Evolutionary conservation across 2,329 filamentous ascomycete genomes (phyloP), one percentile per base, ranked within the genome.

Genomic region (Ophiocordyceps unilateralis): DNA sequence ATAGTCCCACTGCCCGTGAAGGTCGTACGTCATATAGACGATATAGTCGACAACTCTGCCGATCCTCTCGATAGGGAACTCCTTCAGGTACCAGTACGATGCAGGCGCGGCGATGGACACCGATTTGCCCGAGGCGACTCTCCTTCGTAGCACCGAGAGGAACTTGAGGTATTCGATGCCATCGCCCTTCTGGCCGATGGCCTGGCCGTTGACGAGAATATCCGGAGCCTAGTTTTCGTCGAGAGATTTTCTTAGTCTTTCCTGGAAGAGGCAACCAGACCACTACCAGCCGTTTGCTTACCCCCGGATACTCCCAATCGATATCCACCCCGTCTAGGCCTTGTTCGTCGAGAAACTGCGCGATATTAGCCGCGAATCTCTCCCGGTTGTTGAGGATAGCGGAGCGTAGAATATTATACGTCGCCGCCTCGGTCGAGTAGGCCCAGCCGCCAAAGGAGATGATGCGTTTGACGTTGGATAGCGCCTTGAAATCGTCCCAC

Each of bases 271-370:
- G n/a, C n/a, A n/a, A n/a, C n/a, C n/a, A n/a, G n/a, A n/a, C n/a
- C n/a, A n/a, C n/a, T n/a, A n/a, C n/a, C n/a, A n/a, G n/a, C n/a
- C n/a, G n/a, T n/a, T n/a, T n/a, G n/a, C n/a, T n/a, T n/a, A n/a
- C n/a, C n/a, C 26, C 49, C 1, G 55, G 57, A 17, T 66, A 65
- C 39, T 65, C 63, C 66, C 64, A 70, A 45, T 66, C 62, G 21
- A 64, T 46, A 41, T 66, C 62, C 5, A 66, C 44, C 0, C 65
- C 63, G 38, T 65, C 62, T 0, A 67, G 46, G 7, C 47, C 41
- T 14, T 61, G 24, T 11, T 65, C 22, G n/a, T 57, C 44, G 45
- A 65, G 5, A 49, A 70, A 61, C 28, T 62, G 43, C 43, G 54
- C 52, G 32, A 63, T 36, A 45, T 62, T 59, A 24, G 49, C 45